Base-by-base conservation (phyloP, 2,329 filamentous ascomycete genomes). In the Fusarium sp. region DNA sequence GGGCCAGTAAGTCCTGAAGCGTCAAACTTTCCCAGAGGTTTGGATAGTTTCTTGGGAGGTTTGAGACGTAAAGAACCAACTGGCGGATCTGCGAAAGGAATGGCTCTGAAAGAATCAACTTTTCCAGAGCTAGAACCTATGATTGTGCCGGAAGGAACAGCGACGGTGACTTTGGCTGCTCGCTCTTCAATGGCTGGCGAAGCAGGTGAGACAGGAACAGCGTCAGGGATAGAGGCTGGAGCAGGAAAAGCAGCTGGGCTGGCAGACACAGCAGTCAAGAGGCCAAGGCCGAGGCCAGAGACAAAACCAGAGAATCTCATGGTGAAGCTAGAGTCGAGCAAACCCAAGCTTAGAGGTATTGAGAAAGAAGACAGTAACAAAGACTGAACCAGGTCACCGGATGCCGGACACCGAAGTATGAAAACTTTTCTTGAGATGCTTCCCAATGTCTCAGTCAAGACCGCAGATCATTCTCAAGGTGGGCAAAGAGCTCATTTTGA, bases 1-100 rank as follows among this genome's bases (percentile, higher is more conserved):
- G 83, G 85, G 1, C 90, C 85, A 20, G 78, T 72, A 0, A 56
- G 56, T 8, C 84, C 85, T 0, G 87, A 89, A 1, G 89, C 91
- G 41, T 88, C 84, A 40, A 91, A 82, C 1, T 83, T 89, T 2
- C 91, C 91, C 1, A 92, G 78, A 1, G 83, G 73, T 7, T 82
- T 79, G 9, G 84, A 87, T 18, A 92, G 80, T 30, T 67, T 77
- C 74, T 89, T 85, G 1, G 93, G 93, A 9, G 91, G 90, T 75
- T 87, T 90, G 34, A 96, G 85, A 18, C 93, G 89, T 25, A 93
- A 82, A 5, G 83, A 77, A 0, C 90, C 91, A 0, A 87, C 84
- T 0, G 92, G 92, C 3, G 91, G 86, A 66, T 92, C 83, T 4
- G 92, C 92, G 75, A 90, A 96, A 5, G 92, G 92, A 59, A 96